Evolutionary conservation across 345 rosid species (phyloP).

Genomic region (Adansonia digitata): DNA sequence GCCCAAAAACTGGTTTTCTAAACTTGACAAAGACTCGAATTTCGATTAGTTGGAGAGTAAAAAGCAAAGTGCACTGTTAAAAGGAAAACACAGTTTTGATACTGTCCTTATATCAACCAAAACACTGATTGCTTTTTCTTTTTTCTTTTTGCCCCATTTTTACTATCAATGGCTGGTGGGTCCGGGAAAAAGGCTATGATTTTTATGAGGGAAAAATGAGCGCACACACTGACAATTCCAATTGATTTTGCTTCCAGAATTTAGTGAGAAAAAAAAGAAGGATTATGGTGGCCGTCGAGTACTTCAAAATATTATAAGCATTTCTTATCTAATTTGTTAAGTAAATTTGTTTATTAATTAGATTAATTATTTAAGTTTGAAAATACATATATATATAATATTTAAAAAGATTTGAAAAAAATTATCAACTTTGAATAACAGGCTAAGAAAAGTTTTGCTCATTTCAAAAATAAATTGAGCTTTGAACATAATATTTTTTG

Average conservation of each 20-base stretch:
- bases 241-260: background rate
- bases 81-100: conserved; percentile 13
- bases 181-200: background rate
- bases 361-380: too few relatives aligned
- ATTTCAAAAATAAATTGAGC: too few relatives aligned
- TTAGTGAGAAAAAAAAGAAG: background rate
- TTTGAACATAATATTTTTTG: too few relatives aligned
- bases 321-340: too few relatives aligned
- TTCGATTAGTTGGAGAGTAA: background rate
- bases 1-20: too few relatives aligned
- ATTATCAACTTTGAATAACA: too few relatives aligned
- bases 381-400: too few relatives aligned
- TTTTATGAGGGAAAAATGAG: background rate
- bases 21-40: background rate
- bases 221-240: background rate
- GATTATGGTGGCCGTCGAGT: background rate
- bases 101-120: conserved; percentile 14
- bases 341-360: too few relatives aligned
- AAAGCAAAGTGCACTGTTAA: conserved; percentile 6
- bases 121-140: conserved; percentile 7
- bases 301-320: too few relatives aligned
- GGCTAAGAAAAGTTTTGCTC: too few relatives aligned
- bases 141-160: conserved; percentile 19
- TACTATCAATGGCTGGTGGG: conserved; percentile 19
- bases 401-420: too few relatives aligned